Base-by-base conservation (phyloP, 768 basidiomycete species). In the Xerocomellus chrysenteron region DNA sequence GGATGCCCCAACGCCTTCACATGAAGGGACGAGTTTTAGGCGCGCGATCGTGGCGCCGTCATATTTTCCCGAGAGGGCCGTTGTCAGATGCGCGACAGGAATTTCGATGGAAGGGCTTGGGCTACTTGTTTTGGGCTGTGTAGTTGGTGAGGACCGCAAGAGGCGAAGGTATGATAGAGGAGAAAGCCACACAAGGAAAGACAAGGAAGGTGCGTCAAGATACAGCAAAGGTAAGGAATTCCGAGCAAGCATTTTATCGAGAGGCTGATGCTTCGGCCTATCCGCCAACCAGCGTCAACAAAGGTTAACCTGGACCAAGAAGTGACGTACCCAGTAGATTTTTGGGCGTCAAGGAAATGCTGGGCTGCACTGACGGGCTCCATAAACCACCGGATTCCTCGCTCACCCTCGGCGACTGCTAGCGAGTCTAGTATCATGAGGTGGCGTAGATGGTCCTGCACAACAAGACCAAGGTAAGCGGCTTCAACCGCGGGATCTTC, bases 331-430 rank as follows among this genome's bases (percentile, higher is more conserved):
- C 48, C 56, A 39, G 47, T 12, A 12, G 57, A n/a, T 43, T 60
- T 62, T 52, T 71, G 58, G 30, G 60, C 43, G 52, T 51, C 54
- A 24, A 57, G 42, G 19, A 60, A 63, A 55, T 63, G 54, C 56
- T 58, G 71, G 28, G 60, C 56, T 43, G 60, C 58, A 16, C 6
- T 60, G 35, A 59, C 52, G 5, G 69, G 65, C 39, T 85, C 86
- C 52, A 78, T 82, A 67, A 92, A 92, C 91, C 91, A 92, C 51
- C 83, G 77, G 40, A 87, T 77, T 1, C 89, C 88, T 37, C 79
- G 80, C 28, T 84, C 82, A 55, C 82, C 82, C 52, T 79, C 75
- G 13, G 76, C 74, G 13, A 54, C 53, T 0, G 90, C 90, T 16
- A 92, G 72, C 19, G 77, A 76, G 63, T 93, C 91, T 12, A 92